These are phyloP conservation scores for Daldinia loculata DNA, from an alignment of 495 filamentous ascomycete species.

Conservation along the genomic window DNA sequence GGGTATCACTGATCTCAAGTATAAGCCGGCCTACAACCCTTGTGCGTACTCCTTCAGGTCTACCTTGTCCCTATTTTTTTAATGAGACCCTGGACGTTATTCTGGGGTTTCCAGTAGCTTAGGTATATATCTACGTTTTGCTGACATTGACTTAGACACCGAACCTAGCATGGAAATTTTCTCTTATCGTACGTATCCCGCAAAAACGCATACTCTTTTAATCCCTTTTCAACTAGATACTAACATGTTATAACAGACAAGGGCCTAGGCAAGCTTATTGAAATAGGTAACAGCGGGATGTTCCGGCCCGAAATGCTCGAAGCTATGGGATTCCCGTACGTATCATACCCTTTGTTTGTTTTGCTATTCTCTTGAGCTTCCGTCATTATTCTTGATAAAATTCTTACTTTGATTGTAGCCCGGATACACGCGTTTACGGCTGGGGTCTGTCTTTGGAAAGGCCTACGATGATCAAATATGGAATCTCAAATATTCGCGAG, in stretches of 20 bases:
- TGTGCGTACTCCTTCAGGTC: conserved; percentile 26
- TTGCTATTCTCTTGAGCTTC: neutral
- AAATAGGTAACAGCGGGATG: conserved; percentile 98
- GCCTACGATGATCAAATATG: conserved; percentile 98
- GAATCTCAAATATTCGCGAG: conserved; percentile 84
- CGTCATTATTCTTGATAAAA: neutral
- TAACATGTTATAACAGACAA: conserved; percentile 56
- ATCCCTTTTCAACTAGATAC: neutral
- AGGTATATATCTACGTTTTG: conserved; percentile 41
- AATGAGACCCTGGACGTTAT: neutral
- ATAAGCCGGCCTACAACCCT: conserved; percentile 87
- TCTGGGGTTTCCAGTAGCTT: neutral
- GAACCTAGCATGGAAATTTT: conserved; percentile 98
- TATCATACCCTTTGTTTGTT: neutral
- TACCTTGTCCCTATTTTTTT: neutral
- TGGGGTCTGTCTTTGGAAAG: conserved; percentile 91
- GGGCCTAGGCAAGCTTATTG: conserved; percentile 88
- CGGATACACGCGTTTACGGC: conserved; percentile 87
- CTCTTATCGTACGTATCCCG: conserved; percentile 66
- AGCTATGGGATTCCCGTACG: conserved; percentile 54
- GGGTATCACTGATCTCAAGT: conserved; percentile 85
- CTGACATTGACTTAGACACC: conserved; percentile 77
- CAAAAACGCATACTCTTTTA: neutral
- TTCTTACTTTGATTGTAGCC: conserved; percentile 44
- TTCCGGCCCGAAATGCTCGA: conserved; percentile 97